Conservation (phyloP, 1,284 basidiomycete genomes). For the Fomes fomentarius region DNA sequence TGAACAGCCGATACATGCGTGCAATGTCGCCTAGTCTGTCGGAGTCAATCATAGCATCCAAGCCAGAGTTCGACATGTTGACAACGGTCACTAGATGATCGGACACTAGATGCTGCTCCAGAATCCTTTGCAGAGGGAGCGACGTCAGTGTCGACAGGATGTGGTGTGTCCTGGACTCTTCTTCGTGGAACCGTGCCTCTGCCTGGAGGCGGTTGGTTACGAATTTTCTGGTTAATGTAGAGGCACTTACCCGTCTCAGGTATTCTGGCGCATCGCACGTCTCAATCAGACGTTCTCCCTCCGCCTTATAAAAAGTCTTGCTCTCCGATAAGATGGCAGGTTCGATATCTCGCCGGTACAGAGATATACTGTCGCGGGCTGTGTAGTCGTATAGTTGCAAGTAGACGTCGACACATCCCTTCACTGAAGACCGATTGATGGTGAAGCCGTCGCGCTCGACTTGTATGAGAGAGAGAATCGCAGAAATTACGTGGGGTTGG, state of each 20-base stretch:
- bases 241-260: conserved; percentile 66
- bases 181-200: conserved; percentile 82
- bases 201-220: conserved; percentile 53
- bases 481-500: conserved; percentile 79
- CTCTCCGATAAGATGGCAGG: conserved; percentile 83
- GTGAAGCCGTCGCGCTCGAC: conserved; percentile 91
- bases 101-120: conserved; percentile 80
- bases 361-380: conserved; percentile 48
- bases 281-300: conserved; percentile 75
- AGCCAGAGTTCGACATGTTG: conserved; percentile 82
- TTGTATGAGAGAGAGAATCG: conserved; percentile 86
- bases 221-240: neutral
- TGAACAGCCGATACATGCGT: conserved; percentile 83
- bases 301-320: conserved; percentile 78
- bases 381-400: conserved; percentile 63
- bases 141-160: conserved; percentile 86
- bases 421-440: conserved; percentile 91
- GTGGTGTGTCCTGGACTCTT: conserved; percentile 87
- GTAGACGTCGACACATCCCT: conserved; percentile 90
- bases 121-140: conserved; percentile 70
- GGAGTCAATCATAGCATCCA: conserved; percentile 87
- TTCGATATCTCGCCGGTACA: conserved; percentile 90
- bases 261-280: conserved; percentile 85
- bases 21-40: conserved; percentile 80
- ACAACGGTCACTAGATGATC: conserved; percentile 80